Evolutionary conservation across 345 rosid species (phyloP), one percentile per base, ranked within the genome.

Genomic region (Rubroshorea leprosula): DNA sequence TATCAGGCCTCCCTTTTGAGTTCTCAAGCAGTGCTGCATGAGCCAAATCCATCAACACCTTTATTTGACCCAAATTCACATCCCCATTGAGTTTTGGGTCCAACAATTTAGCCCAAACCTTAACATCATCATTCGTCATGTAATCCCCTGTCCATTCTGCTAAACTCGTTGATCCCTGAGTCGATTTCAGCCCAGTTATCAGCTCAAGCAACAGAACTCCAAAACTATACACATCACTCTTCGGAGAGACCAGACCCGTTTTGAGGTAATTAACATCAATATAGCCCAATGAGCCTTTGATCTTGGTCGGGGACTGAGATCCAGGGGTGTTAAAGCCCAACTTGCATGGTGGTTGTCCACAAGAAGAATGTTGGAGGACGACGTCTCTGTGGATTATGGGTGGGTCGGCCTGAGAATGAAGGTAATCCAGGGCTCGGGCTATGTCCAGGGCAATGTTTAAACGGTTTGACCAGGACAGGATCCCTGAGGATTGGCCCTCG

Each of bases 301-400:
- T 57, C 19, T 39, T 49, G 20, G 72, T 23, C 2, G 76, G 74
- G 6, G 45, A 51, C 45, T 57, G 62, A 0, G 67, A 23, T 52
- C 5, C 27, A 8, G 60, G 61, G 9, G 10, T 41, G 27, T 62
- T 54, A 2, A 49, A 58, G 6, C 85, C 78, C 49, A 77, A 53
- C 57, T 77, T 72, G 74, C 80, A 74, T 64, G 79, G 41, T 62
- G 10, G 0, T 65, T 35, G 67, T 72, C 76, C 0, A 72, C 51
- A 35, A 76, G 52, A 54, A 74, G 78, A 52, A 76, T 21, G 46
- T 69, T 80, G 8, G 86, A 78, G 29, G 95, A 83, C 68, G 54
- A 82, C 70, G 49, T 87, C 90, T 51, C 85, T 67, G 72, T 77
- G 85, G 60, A 80, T 72, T 43, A 77, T 60, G 20, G 78, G 74